phyloP scores from a whole-genome alignment of 305 asterid genomes.

The Fraxinus platypoda region DNA sequence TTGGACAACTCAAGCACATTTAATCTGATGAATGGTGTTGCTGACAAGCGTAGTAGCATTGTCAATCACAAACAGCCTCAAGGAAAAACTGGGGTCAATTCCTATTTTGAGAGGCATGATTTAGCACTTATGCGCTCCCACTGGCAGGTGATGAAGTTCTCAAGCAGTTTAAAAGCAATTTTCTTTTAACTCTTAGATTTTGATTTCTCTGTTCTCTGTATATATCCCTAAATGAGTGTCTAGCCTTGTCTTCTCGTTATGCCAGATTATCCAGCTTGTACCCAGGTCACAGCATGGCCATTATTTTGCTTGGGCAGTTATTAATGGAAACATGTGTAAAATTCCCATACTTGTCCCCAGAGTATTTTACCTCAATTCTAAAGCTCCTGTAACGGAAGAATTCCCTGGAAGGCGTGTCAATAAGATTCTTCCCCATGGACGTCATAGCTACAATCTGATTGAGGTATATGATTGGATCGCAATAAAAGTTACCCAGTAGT shows the following conservation, averaged over 20 bases:
- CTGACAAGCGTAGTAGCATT: slow-evolving; percentile 37
- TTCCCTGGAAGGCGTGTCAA: slow-evolving; percentile 94
- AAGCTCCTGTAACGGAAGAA: slow-evolving; percentile 93
- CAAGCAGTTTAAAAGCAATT: slow-evolving; percentile 16
- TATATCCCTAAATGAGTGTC: slow-evolving; percentile 26
- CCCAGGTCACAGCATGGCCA: slow-evolving; percentile 76
- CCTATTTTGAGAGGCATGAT: slow-evolving; percentile 84
- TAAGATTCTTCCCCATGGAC: slow-evolving; percentile 97
- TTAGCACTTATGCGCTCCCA: slow-evolving; percentile 73
- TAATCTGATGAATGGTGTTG: slow-evolving; percentile 39
- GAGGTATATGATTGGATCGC: slow-evolving; percentile 52
- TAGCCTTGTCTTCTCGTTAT: slow-evolving; percentile 22
- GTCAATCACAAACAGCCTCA: slow-evolving; percentile 44
- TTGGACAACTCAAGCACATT: slow-evolving; percentile 42
- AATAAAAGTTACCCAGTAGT: slow-evolving; percentile 20
- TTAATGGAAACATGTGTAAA: slow-evolving; percentile 83
- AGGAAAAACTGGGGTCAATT: slow-evolving; percentile 65
- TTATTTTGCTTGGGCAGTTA: slow-evolving; percentile 88
- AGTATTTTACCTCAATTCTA: slow-evolving; percentile 89
- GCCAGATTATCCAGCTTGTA: slow-evolving; percentile 84
- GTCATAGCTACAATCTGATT: slow-evolving; percentile 72
- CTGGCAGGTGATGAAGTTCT: slow-evolving; percentile 81
- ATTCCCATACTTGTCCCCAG: slow-evolving; percentile 76
- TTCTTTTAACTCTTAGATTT: slow-evolving; percentile 17
- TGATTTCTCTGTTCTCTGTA: slow-evolving; percentile 8